Base-by-base conservation (phyloP, 495 filamentous ascomycete species). In the Trichoderma asperelloides region DNA sequence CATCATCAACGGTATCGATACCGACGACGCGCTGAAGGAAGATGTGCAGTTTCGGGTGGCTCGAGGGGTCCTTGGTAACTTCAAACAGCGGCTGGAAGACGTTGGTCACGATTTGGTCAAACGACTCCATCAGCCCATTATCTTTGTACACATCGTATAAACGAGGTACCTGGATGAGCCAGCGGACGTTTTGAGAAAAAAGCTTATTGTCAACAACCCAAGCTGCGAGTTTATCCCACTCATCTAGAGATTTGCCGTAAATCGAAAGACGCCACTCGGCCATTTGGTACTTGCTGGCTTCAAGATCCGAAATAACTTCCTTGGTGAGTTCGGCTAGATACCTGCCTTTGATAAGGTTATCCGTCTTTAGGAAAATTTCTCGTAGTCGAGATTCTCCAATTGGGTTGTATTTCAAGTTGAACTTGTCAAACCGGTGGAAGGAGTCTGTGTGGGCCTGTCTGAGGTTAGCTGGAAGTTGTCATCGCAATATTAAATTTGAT, bases 191-290 rank as follows among this genome's bases (percentile, higher is more conserved):
- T 70, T 92, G 95, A 0, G 93, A 96, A 76, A 97, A 94, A 39
- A 98, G 82, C 78, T 97, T 98, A 77, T 98, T 96, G 81, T 98
- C 95, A 21, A 98, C 85, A n/a, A 98, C 95, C 95, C 95, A 98
- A 12, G 91, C 91, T 3, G 95, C 94, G 57, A 98, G 86, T 72
- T 96, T 98, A 74, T 98, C 94, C 95, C 95, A 98, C 76, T 98
- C 95, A 68, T 96, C 89, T 33, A 95, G 78, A 7, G 90, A 88
- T 74, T 91, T 88, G 65, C 95, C 95, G 74, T 98, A 98, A 68
- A 98, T 93, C 15, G 92, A 96, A 66, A 98, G 95, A 21, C 95
- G 91, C 91, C 96, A 98, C 80, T 98, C 95, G 7, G 93, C 96
- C 91, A 98, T 96, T 76, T 98, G 95, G 73, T 98, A 98, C 74